Evolutionary conservation across 345 rosid genomes (phyloP), one percentile per base, ranked within the genome.

Genomic region (Isatis tinctoria): DNA sequence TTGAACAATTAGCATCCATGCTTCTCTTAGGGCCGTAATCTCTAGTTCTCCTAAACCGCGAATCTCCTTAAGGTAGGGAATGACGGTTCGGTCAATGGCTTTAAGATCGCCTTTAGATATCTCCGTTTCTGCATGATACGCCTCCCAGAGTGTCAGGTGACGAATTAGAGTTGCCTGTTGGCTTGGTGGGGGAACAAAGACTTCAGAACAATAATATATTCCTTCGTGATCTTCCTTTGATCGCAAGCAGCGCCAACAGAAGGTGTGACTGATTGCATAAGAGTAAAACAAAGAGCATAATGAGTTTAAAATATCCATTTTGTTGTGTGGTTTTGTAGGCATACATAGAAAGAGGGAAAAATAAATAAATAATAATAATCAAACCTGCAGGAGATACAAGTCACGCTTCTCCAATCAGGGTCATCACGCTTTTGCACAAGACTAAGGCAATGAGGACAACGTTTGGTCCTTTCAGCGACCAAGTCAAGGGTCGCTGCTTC

Each of bases 371-470:
- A 22, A 17, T 17, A 40, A 30, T 11, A 49, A 10, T 1, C 68
- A 74, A 52, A 75, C 74, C 64, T 53, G 79, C 79, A 75, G 79
- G 74, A 75, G 32, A 13, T 3, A 53, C 79, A 74, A 49, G 53
- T 28, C 0, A 67, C 9, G 45, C 36, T 6, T 20, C 51, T 48
- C 5, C 17, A 37, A 10, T 18, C 7, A 47, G 17, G 4, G 0
- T 27, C 22, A 26, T 7, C n/a, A 10, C 8, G 27, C 9, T 4
- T 13, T 26, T 8, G 4, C 20, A 69, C 53, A 28, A 3, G 22
- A 8, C 5, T 39, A 8, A 4, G 4, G 36, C 80, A 76, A 12
- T 3, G 3, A 32, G 80, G 76, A 40, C 80, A 76, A 28, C 3
- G 45, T 28, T 64, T 57, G 28, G 65, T 44, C 37, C 49, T 57